phyloP scores from a whole-genome alignment of 2,329 filamentous ascomycete genomes.

The Raffaelea arxii region DNA sequence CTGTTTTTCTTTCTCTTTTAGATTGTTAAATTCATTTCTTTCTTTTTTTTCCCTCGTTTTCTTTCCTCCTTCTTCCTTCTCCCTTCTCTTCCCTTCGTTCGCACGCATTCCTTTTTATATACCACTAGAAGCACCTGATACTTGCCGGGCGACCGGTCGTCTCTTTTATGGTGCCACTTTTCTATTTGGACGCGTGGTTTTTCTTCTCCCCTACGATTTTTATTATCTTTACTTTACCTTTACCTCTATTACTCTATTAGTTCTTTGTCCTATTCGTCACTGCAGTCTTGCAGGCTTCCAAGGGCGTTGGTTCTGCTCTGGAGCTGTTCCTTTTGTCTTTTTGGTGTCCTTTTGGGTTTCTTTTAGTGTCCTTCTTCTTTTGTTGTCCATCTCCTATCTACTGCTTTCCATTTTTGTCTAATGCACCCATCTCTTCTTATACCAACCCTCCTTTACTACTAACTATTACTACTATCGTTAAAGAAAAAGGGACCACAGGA shows the following conservation, averaged over 20 bases:
- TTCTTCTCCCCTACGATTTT: too few species aligned
- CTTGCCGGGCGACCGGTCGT: background rate
- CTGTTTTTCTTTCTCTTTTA: conserved; percentile 31
- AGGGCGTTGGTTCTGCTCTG: too few species aligned
- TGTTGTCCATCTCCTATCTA: background rate
- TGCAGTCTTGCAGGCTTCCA: too few species aligned
- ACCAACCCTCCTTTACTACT: background rate
- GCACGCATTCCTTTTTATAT: background rate
- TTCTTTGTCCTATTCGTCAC: too few species aligned
- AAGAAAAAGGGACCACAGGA: too few species aligned
- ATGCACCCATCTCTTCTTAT: background rate
- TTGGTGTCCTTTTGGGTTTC: background rate
- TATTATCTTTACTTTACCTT: too few species aligned
- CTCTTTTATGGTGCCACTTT: background rate
- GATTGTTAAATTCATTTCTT: background rate
- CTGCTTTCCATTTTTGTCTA: background rate
- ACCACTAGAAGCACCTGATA: too few species aligned
- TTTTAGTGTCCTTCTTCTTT: background rate
- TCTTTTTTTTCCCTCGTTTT: background rate
- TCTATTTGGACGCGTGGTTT: too few species aligned
- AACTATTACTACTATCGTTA: background rate
- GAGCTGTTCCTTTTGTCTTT: background rate
- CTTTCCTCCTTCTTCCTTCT: background rate
- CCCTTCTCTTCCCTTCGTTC: background rate
- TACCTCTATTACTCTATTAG: too few species aligned